Evolutionary conservation across 108 stramenopile species (phyloP).

Genomic region (Pseudonitzschia delicatissima): DNA sequence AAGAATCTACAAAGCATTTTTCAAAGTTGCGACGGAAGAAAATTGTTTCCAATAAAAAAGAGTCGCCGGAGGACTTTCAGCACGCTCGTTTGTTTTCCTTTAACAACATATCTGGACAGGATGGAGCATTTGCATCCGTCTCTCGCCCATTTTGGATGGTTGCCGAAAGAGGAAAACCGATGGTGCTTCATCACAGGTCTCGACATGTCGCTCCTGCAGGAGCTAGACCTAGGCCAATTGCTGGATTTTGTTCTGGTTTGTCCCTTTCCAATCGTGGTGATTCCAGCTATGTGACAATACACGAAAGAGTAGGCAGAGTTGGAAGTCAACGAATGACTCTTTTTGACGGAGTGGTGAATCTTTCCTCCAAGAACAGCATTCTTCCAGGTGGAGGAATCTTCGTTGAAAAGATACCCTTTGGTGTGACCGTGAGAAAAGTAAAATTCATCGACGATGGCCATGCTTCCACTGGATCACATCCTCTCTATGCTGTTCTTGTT

Average conservation of each 20-base stretch:
- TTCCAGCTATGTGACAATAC: constrained; percentile 74
- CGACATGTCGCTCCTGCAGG: constrained; percentile 81
- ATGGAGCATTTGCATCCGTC: constrained; percentile 74
- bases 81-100: constrained; percentile 65
- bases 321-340: constrained; percentile 81
- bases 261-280: constrained; percentile 8
- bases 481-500: constrained; percentile 74
- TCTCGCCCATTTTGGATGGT: constrained; percentile 76
- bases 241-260: constrained; percentile 69
- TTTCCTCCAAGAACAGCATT: constrained; percentile 56
- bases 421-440: constrained; percentile 75
- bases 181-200: constrained; percentile 62
- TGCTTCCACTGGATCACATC: constrained; percentile 57
- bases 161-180: constrained; percentile 66
- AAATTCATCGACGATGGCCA: constrained; percentile 70
- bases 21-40: constrained; percentile 68
- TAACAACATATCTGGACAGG: constrained; percentile 59
- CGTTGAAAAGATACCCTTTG: constrained; percentile 70
- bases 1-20: constrained; percentile 66
- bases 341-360: constrained; percentile 55
- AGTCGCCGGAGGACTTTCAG: constrained; percentile 36
- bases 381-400: constrained; percentile 74
- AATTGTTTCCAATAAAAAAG: constrained; percentile 34
- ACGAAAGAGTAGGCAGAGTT: constrained; percentile 84
- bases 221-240: constrained; percentile 58